Conservation (phyloP, 768 basidiomycete genomes). For the Termitomyces sp. region DNA sequence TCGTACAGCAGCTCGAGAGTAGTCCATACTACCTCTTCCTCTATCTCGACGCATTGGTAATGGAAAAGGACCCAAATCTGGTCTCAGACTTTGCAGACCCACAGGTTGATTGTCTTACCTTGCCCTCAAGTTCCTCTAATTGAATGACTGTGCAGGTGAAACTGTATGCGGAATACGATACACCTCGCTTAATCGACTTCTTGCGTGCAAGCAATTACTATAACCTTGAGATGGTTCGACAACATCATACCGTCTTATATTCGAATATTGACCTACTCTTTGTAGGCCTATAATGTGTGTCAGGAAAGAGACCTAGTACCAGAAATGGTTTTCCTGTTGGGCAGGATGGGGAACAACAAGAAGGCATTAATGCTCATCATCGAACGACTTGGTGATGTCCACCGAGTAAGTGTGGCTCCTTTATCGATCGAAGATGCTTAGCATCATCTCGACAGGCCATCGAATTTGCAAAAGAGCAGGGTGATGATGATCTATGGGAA, state of each 20-base stretch:
- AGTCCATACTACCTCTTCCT: constrained; percentile 83
- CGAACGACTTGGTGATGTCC: constrained; percentile 88
- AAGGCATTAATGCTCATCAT: constrained; percentile 92
- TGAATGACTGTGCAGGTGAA: constrained; percentile 43
- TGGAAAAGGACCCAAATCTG: constrained; percentile 79
- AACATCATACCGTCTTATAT: neutral
- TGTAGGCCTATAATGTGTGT: constrained; percentile 82
- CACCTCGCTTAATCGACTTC: constrained; percentile 80
- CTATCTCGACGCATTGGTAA: constrained; percentile 81
- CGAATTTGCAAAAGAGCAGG: constrained; percentile 96
- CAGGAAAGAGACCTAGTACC: constrained; percentile 80
- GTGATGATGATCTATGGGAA: constrained; percentile 97
- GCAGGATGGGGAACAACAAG: constrained; percentile 97
- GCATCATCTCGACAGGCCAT: constrained; percentile 58
- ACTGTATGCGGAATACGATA: constrained; percentile 87
- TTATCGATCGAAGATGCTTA: neutral
- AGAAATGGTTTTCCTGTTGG: constrained; percentile 97
- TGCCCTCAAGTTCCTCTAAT: neutral
- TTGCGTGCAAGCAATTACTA: constrained; percentile 89
- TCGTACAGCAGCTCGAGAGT: constrained; percentile 79
- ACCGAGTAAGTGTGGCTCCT: constrained; percentile 51
- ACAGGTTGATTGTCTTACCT: constrained; percentile 40
- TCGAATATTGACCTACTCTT: neutral
- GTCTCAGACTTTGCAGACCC: constrained; percentile 79
- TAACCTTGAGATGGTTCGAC: constrained; percentile 70